Base-by-base conservation (phyloP, 176 grass and related monocot species). In the Zea mays region DNA sequence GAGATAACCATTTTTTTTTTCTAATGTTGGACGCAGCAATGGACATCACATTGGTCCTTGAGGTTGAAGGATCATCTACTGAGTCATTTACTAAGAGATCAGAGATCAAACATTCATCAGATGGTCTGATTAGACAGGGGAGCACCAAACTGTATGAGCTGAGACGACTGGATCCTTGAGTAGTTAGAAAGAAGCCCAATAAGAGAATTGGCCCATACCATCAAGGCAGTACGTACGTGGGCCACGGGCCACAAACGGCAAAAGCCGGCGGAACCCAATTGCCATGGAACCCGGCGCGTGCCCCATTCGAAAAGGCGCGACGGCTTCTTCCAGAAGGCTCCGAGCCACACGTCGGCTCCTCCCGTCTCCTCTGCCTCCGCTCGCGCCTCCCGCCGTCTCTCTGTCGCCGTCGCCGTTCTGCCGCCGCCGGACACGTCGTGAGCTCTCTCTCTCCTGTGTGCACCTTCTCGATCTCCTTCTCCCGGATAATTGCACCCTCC, bases 231-330 rank as follows among this genome's bases (percentile, higher is more conserved):
- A 36, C 39, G 5, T 54, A 10, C 15, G 8, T 67, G 62, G 60
- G 35, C 83, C 69, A 74, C 6, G 35, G 0, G 56, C 66, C 34
- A 0, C 13, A 11, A 10, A 77, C 4, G 73, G 8, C 42, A 15
- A 48, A 62, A 8, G 27, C 27, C 27, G 27, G 27, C 27, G 27
- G 27, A 27, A 27, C 27, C 27, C 27, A 27, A 27, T 27, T 27
- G 27, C 27, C 27, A 27, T 27, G 27, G 27, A 27, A 27, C 27
- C 27, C 27, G 27, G 27, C 27, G 43, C 77, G 35, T 75, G 52
- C 78, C 10, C 44, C n/a, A 16, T 75, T 69, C 51, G 39, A 68
- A 76, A 76, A 75, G 39, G 71, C 45, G 43, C 44, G 54, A 54
- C 37, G 71, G 11, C 21, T 68, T 57, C 52, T 36, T 45, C 55